phyloP scores from a whole-genome alignment of 2,329 filamentous ascomycete genomes.

The Ustilaginoidea virens region DNA sequence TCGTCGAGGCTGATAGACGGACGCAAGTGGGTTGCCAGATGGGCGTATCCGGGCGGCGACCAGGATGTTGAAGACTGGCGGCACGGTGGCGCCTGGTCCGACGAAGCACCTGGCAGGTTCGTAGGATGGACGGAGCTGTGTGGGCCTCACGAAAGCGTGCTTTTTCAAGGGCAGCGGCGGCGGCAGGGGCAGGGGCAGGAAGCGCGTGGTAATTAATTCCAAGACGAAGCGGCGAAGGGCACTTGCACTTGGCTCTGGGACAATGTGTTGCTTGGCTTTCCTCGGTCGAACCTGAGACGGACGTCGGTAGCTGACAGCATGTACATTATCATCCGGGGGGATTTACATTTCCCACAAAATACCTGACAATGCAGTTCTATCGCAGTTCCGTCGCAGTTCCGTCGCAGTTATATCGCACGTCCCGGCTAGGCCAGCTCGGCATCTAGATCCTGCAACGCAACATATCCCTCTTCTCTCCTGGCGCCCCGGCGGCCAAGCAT shows the following conservation, averaged over 20 bases:
- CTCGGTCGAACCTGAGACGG: neutral
- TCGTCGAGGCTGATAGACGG: conserved; percentile 14
- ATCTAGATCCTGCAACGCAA: conserved; percentile 40
- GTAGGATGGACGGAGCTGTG: conserved; percentile 15
- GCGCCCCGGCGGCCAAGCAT: conserved; percentile 20
- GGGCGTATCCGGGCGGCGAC: conserved; percentile 5
- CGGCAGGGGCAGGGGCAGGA: conserved; percentile 1
- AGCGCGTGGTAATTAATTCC: neutral
- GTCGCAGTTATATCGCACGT: too few relatives aligned
- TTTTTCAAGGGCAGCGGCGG: conserved; percentile 13
- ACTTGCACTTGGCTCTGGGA: too few relatives aligned
- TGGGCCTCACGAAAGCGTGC: conserved; percentile 8
- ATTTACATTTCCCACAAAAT: too few relatives aligned
- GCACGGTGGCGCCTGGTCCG: conserved; percentile 12
- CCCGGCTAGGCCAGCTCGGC: conserved; percentile 7
- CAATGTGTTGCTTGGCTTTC: too few relatives aligned
- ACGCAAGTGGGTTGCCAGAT: conserved; percentile 14
- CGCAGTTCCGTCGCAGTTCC: too few relatives aligned
- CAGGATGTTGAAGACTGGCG: conserved; percentile 5
- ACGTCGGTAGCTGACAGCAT: too few relatives aligned
- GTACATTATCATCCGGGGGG: too few relatives aligned
- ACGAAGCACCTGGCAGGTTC: conserved; percentile 9
- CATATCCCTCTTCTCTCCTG: conserved; percentile 39
- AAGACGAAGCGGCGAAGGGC: neutral
- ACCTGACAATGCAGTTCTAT: too few relatives aligned